Conservation (phyloP, 2,329 filamentous ascomycete species). For the Alternaria brassicicola region DNA sequence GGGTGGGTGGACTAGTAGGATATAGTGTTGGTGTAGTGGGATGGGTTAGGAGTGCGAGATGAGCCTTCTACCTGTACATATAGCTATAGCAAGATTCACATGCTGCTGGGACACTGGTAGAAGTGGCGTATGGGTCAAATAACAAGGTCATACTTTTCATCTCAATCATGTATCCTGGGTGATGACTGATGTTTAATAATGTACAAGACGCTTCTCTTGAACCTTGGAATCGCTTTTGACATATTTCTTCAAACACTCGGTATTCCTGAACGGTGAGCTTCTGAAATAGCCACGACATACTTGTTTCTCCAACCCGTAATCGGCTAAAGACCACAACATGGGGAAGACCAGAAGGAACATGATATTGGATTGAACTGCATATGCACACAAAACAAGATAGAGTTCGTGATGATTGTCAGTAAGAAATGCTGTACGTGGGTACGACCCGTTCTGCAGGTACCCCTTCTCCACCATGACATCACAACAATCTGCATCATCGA, state of each 20-base stretch:
- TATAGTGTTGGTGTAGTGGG: conserved; percentile 86
- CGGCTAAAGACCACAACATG: not conserved
- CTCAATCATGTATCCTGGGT: no score
- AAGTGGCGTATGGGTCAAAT: not conserved
- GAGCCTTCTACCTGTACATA: not conserved
- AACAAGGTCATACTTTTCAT: not conserved
- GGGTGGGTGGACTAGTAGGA: conserved; percentile 78
- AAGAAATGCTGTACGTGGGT: not conserved
- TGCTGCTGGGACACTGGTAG: not conserved
- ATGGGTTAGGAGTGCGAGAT: conserved; percentile 68
- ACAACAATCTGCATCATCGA: conserved; percentile 9
- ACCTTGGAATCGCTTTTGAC: not conserved
- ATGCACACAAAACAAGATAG: not conserved
- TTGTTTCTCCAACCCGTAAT: not conserved
- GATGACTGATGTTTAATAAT: not conserved
- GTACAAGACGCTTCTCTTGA: not conserved
- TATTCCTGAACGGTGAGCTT: not conserved
- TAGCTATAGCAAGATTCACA: not conserved
- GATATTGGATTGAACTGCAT: not conserved
- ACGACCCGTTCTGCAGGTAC: not conserved
- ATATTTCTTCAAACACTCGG: not conserved
- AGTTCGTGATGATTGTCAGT: not conserved
- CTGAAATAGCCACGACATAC: not conserved
- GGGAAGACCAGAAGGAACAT: not conserved
- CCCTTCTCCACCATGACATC: conserved; percentile 17